phyloP scores from a whole-genome alignment of 176 grass and related monocot genomes.

The Leersia perrieri region DNA sequence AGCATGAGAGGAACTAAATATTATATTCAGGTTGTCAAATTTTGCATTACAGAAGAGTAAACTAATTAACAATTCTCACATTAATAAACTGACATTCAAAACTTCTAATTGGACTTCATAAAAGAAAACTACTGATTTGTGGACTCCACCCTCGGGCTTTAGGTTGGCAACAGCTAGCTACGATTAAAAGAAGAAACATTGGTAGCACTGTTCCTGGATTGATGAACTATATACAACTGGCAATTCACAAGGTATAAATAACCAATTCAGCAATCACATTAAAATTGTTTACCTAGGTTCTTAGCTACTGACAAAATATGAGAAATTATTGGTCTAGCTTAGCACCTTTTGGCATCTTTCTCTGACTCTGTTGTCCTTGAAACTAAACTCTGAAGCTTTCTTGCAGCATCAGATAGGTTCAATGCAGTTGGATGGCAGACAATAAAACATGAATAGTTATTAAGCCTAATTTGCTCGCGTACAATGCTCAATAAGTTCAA shows the following conservation, averaged over 20 bases:
- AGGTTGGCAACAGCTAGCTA: neutral
- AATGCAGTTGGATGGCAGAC: slow-evolving; percentile 85
- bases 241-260: neutral
- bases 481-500: neutral
- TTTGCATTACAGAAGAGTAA: neutral
- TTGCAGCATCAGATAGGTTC: slow-evolving; percentile 84
- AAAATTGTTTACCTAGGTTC: neutral
- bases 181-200: neutral
- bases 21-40: neutral
- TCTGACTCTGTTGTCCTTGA: slow-evolving; percentile 51
- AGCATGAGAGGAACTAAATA: neutral
- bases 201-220: neutral
- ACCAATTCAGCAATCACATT: neutral
- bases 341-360: slow-evolving; percentile 66
- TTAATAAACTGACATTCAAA: neutral
- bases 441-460: slow-evolving; percentile 18
- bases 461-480: neutral
- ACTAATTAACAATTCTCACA: neutral
- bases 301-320: neutral
- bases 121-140: neutral
- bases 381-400: slow-evolving; percentile 70
- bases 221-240: neutral
- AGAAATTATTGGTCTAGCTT: neutral
- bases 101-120: neutral
- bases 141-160: neutral